Evolutionary conservation across 2,329 filamentous ascomycete genomes (phyloP).

Genomic region (Myriosclerotinia duriaeana): DNA sequence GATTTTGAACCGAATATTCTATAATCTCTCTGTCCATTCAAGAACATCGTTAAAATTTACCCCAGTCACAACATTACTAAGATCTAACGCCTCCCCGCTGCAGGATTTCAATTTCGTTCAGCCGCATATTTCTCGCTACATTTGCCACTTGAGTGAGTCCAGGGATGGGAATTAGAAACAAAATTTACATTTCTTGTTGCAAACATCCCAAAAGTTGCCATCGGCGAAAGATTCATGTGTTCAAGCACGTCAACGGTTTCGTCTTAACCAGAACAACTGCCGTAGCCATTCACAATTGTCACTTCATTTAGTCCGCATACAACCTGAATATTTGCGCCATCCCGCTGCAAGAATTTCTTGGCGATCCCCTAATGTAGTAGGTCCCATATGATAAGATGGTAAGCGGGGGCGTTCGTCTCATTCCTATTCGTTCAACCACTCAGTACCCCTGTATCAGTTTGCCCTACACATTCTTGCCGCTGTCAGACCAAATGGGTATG

Average conservation of each 20-base stretch:
- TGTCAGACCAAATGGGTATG: background rate
- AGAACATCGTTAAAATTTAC: background rate
- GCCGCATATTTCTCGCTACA: background rate
- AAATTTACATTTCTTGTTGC: background rate
- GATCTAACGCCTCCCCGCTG: background rate
- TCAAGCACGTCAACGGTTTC: background rate
- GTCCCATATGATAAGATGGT: slow-evolving; percentile 4
- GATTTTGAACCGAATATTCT: background rate
- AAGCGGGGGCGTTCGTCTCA: background rate
- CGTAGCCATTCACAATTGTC: background rate
- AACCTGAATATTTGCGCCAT: slow-evolving; percentile 7
- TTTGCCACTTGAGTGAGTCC: background rate
- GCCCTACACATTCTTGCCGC: background rate
- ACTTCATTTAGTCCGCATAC: background rate
- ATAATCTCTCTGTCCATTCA: background rate
- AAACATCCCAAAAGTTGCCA: background rate
- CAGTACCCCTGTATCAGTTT: background rate
- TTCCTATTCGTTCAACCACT: background rate
- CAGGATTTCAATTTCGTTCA: background rate
- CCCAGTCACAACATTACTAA: background rate
- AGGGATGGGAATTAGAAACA: background rate
- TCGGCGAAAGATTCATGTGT: background rate
- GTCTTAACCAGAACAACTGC: slow-evolving; percentile 1
- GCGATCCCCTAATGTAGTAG: slow-evolving; percentile 9
- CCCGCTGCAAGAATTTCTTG: slow-evolving; percentile 10